phyloP scores from a whole-genome alignment of 352 stramenopile species.

The Phytophthora pseudosyringae region DNA sequence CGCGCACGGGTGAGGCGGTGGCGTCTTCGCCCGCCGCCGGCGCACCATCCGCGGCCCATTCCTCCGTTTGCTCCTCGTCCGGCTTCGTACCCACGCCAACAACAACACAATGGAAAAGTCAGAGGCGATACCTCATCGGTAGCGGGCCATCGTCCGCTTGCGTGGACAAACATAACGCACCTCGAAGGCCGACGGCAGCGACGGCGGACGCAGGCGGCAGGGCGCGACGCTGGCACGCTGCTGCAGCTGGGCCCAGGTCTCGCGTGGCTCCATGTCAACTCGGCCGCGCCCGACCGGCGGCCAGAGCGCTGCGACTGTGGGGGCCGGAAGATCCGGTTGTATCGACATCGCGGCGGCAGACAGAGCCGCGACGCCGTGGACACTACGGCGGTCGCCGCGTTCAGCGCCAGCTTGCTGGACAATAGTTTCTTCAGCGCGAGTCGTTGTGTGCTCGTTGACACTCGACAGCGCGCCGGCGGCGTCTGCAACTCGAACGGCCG shows the following conservation, averaged over 20 bases:
- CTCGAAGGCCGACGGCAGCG: constrained; percentile 57
- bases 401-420: not conserved
- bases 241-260: constrained; percentile 72
- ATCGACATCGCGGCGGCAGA: constrained; percentile 1
- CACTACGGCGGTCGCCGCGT: constrained; percentile 1
- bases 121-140: constrained; percentile 6
- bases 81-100: constrained; percentile 21
- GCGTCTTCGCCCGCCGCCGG: not conserved
- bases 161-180: constrained; percentile 19
- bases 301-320: constrained; percentile 15
- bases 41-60: not conserved
- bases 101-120: constrained; percentile 32
- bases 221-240: constrained; percentile 54
- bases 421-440: constrained; percentile 7
- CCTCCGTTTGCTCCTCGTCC: constrained; percentile 22
- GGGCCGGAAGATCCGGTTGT: constrained; percentile 41
- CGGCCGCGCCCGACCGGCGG: not conserved
- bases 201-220: constrained; percentile 50
- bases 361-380: constrained; percentile 23
- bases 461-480: not conserved
- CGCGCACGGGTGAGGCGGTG: constrained; percentile 33
- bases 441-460: constrained; percentile 1
- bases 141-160: constrained; percentile 6
- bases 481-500: not conserved
- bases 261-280: constrained; percentile 41